Evolutionary conservation across 495 filamentous ascomycete genomes (phyloP).

Genomic region (Penicillium waksmanii): DNA sequence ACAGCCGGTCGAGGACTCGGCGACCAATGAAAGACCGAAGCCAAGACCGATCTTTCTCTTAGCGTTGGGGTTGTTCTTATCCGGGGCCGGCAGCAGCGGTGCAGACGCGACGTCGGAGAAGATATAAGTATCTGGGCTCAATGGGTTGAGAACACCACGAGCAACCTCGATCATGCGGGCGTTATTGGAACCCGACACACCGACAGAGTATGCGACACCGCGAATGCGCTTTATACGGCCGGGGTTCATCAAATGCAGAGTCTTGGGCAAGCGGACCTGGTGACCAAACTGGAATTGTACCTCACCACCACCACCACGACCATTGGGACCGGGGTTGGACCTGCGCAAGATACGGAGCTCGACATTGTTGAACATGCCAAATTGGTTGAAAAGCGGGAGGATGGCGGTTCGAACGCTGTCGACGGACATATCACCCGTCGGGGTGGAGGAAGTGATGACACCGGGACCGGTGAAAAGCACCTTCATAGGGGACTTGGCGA

Average conservation of each 20-base stretch:
- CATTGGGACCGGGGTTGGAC: constrained; percentile 72
- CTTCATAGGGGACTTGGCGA: constrained; percentile 85
- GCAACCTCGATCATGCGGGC: constrained; percentile 92
- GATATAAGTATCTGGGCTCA: constrained; percentile 85
- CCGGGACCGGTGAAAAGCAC: constrained; percentile 87
- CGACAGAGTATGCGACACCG: constrained; percentile 90
- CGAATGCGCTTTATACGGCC: constrained; percentile 87
- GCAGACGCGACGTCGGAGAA: constrained; percentile 76
- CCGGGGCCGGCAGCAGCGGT: constrained; percentile 65
- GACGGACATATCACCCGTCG: constrained; percentile 79
- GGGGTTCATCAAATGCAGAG: constrained; percentile 83
- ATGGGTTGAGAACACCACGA: constrained; percentile 81
- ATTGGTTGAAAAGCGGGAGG: constrained; percentile 84
- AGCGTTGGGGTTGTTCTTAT: constrained; percentile 59
- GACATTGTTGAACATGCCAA: constrained; percentile 85
- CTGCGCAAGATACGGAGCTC: constrained; percentile 82
- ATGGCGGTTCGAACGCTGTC: constrained; percentile 94
- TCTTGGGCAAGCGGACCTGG: constrained; percentile 91
- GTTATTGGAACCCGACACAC: constrained; percentile 89
- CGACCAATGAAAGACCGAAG: constrained; percentile 87
- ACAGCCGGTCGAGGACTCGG: constrained; percentile 83
- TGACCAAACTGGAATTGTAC: constrained; percentile 91
- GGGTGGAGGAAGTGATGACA: constrained; percentile 87
- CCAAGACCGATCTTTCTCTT: constrained; percentile 80
- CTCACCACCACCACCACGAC: constrained; percentile 82